Evolutionary conservation across 768 basidiomycete genomes (phyloP), one percentile per base, ranked within the genome.

Genomic region (Leccinellum luteum): DNA sequence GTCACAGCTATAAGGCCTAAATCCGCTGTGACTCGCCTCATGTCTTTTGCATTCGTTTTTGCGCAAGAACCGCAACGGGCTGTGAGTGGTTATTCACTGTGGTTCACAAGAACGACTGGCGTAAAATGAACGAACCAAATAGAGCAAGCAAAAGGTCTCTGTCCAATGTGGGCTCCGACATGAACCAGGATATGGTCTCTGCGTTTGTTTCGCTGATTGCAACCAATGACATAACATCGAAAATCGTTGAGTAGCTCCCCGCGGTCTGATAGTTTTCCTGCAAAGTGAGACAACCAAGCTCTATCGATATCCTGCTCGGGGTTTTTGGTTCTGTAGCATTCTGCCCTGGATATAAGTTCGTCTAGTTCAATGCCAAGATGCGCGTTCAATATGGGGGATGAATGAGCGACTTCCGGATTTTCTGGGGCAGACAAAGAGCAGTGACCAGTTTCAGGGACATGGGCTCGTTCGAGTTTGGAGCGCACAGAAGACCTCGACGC

Each of bases 41-140:
- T 90, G 88, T 27, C 88, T 82, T 66, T 87, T 89, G 74, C 85
- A 87, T 67, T 90, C 87, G 64, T 90, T 89, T 69, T 85, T 89
- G 57, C 88, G 84, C 57, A 87, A 66, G 73, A 89, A 90, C 13
- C 83, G 76, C 57, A 85, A 76, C 3, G 81, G 69, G 66, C 88
- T 89, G 52, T 27, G 9, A 54, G 15, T n/a, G 32, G 19, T 17
- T 4, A 54, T 34, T 70, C 48, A 69, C 63, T 30, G 17, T 35
- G 25, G 51, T 55, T 54, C 19, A 51, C 28, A 43, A 35, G 28
- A 3, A 48, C 4, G n/a, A 32, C n/a, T 38, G 21, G 34, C 30
- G 23, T 54, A 23, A 19, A 25, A 54, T 34, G 23, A 48, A 78
- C 84, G 58, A 65, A 88, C 88, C 88, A 90, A 62, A 80, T 66